A percentile compares a stretch with the other conserved stretches of the same genome.
Conservation (phyloP, 2,329 filamentous ascomycete genomes). For the Aureobasidium sp. region DNA sequence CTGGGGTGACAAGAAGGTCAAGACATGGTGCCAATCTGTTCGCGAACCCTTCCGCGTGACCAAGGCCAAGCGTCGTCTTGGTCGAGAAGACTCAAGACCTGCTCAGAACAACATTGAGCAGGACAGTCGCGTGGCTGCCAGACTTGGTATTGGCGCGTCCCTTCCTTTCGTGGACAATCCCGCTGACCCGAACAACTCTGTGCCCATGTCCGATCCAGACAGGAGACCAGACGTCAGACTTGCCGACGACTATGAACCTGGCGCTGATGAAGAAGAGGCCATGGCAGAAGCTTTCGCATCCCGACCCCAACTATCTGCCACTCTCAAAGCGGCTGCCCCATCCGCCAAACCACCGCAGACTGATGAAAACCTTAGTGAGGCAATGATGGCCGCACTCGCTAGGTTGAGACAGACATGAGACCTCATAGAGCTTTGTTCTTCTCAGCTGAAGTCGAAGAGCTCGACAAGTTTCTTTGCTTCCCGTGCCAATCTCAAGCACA, state of each 20-base stretch:
- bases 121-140: conserved; percentile 24
- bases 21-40: conserved; percentile 73
- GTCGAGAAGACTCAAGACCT: conserved; percentile 27
- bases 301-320: neutral
- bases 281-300: conserved; percentile 26
- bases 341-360: conserved; percentile 29
- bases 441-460: conserved; percentile 17
- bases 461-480: conserved; percentile 29
- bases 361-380: conserved; percentile 47
- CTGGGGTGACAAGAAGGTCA: conserved; percentile 94
- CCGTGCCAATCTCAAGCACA: conserved; percentile 28
- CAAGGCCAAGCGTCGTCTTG: conserved; percentile 52
- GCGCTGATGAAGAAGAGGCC: conserved; percentile 43
- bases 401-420: conserved; percentile 41
- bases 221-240: conserved; percentile 30
- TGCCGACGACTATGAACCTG: conserved; percentile 28
- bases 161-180: conserved; percentile 23
- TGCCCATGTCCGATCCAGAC: conserved; percentile 30
- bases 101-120: conserved; percentile 23
- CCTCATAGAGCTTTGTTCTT: neutral
- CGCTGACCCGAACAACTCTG: conserved; percentile 21
- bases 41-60: conserved; percentile 77
- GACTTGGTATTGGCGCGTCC: conserved; percentile 27
- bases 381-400: conserved; percentile 52
- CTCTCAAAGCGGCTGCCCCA: conserved; percentile 21